Evolutionary conservation across 2,329 filamentous ascomycete genomes (phyloP).

Genomic region (Aspergillus amoenus): DNA sequence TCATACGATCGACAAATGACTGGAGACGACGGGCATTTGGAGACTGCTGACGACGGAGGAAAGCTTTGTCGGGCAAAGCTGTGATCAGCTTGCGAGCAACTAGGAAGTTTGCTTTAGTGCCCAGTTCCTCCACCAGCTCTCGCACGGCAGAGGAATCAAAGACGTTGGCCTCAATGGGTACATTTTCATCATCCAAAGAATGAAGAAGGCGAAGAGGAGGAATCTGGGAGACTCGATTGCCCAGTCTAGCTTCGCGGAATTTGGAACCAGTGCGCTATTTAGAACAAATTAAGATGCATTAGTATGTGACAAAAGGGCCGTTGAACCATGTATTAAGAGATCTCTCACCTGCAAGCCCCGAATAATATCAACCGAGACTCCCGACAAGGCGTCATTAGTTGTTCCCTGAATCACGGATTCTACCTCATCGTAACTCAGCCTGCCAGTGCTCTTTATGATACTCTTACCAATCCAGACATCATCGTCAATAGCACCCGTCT

Average conservation of each 20-base stretch:
- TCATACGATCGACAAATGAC: constrained; percentile 92
- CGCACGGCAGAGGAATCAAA: constrained; percentile 88
- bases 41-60: constrained; percentile 80
- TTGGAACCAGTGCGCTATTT: constrained; percentile 74
- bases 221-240: constrained; percentile 74
- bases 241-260: constrained; percentile 84
- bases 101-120: constrained; percentile 87
- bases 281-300: neutral
- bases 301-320: neutral
- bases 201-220: constrained; percentile 85
- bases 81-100: constrained; percentile 80
- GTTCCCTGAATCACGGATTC: constrained; percentile 73
- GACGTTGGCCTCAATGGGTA: constrained; percentile 93
- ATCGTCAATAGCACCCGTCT: constrained; percentile 78
- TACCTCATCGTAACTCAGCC: constrained; percentile 80
- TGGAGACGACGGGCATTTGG: constrained; percentile 86
- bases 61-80: constrained; percentile 84
- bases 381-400: constrained; percentile 61
- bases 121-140: constrained; percentile 91
- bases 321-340: neutral
- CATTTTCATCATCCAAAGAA: constrained; percentile 96
- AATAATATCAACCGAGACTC: constrained; percentile 71
- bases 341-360: constrained; percentile 70
- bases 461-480: constrained; percentile 93
- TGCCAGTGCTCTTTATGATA: constrained; percentile 88